phyloP scores from a whole-genome alignment of 495 filamentous ascomycete genomes.

The Darksidea phi region DNA sequence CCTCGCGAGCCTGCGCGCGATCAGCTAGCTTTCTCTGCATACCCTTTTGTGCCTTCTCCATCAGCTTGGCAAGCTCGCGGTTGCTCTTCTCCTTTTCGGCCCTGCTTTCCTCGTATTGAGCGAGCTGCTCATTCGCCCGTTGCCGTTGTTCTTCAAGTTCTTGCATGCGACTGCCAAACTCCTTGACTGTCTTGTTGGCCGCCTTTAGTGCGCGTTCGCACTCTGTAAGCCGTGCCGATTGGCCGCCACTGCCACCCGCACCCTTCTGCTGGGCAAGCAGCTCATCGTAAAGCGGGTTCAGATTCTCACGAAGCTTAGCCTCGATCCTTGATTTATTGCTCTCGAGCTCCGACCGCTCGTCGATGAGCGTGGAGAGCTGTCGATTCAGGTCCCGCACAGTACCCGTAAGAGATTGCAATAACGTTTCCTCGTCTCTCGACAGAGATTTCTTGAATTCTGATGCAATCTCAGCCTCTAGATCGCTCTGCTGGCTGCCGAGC shows the following conservation, averaged over 20 bases:
- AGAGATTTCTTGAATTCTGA: slow-evolving; percentile 92
- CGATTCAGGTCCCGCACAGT: slow-evolving; percentile 70
- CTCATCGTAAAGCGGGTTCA: slow-evolving; percentile 82
- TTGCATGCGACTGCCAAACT: slow-evolving; percentile 36
- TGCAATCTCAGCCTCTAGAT: slow-evolving; percentile 73
- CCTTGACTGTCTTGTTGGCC: slow-evolving; percentile 59
- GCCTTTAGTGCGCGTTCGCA: slow-evolving; percentile 80
- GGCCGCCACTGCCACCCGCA: slow-evolving; percentile 53
- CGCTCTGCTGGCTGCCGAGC: slow-evolving; percentile 67
- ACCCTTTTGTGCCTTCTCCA: slow-evolving; percentile 83
- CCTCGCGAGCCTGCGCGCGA: slow-evolving; percentile 71
- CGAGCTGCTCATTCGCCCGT: slow-evolving; percentile 61
- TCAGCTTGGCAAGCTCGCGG: slow-evolving; percentile 73
- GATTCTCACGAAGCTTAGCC: slow-evolving; percentile 79
- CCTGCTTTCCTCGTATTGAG: slow-evolving; percentile 62
- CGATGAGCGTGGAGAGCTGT: slow-evolving; percentile 70
- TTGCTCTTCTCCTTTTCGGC: slow-evolving; percentile 64
- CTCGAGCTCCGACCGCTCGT: slow-evolving; percentile 74
- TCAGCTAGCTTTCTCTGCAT: slow-evolving; percentile 91
- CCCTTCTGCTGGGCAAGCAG: slow-evolving; percentile 76
- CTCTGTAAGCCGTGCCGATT: slow-evolving; percentile 64
- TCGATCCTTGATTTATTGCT: slow-evolving; percentile 75
- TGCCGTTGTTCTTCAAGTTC: slow-evolving; percentile 61
- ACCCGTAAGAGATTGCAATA: slow-evolving; percentile 67
- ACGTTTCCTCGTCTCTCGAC: slow-evolving; percentile 74